Evolutionary conservation across 2,329 filamentous ascomycete genomes (phyloP).

Genomic region (Scortechinia acanthostroma): DNA sequence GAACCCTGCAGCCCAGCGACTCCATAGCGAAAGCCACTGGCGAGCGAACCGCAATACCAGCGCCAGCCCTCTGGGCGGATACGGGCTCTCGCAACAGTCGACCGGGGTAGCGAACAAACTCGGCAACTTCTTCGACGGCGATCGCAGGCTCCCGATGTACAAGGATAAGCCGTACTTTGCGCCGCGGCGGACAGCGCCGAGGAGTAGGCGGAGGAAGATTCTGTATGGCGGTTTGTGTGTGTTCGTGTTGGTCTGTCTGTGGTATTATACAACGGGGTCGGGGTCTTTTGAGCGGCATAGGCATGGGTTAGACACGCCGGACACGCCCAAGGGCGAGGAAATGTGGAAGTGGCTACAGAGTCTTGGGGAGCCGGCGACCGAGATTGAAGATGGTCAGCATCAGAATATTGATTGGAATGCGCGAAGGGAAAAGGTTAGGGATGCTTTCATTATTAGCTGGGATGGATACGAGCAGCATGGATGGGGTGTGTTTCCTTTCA

Average conservation of each 20-base stretch:
- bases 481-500: constrained; percentile 47
- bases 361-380: neutral
- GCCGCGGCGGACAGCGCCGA: neutral
- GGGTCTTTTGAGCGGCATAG: no score
- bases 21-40: neutral
- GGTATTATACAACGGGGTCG: neutral
- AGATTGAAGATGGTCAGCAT: neutral
- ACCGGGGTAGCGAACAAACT: neutral
- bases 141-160: neutral
- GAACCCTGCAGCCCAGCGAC: no score
- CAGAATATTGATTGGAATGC: constrained; percentile 6
- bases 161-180: constrained; percentile 1
- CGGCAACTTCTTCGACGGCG: neutral
- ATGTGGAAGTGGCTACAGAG: neutral
- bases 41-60: no score
- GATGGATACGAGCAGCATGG: constrained; percentile 65
- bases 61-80: neutral
- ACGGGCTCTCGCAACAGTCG: neutral
- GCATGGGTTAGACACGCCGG: neutral
- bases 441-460: constrained; percentile 66
- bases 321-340: neutral
- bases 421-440: constrained; percentile 12
- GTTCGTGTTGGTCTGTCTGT: neutral
- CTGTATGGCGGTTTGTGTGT: neutral
- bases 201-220: neutral